Evolutionary conservation across 495 filamentous ascomycete genomes (phyloP).

Genomic region (Penicillium cosmopolitanum): DNA sequence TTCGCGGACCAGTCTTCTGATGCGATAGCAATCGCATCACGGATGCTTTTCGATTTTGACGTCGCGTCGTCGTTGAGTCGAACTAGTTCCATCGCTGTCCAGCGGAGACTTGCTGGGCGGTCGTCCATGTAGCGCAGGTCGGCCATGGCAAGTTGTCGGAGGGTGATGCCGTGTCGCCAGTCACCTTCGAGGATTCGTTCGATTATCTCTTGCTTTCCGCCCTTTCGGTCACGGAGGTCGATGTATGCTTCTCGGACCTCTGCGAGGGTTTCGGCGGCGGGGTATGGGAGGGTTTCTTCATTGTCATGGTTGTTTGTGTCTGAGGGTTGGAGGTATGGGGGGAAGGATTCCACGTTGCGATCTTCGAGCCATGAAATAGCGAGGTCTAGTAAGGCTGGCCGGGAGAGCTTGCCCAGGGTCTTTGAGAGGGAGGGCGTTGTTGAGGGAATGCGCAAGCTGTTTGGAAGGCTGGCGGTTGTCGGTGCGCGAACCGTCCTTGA

Average conservation of each 20-base stretch:
- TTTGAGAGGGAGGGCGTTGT: constrained; percentile 65
- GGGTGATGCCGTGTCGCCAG: constrained; percentile 75
- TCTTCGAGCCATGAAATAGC: constrained; percentile 75
- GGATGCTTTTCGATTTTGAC: constrained; percentile 4
- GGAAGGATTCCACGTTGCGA: constrained; percentile 57
- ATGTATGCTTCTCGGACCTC: constrained; percentile 67
- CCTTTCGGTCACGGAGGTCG: constrained; percentile 58
- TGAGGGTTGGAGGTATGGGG: constrained; percentile 40
- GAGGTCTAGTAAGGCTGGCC: constrained; percentile 68
- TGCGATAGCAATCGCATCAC: neutral
- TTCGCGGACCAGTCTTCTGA: constrained; percentile 45
- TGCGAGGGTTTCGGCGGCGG: constrained; percentile 61
- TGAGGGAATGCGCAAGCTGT: constrained; percentile 63
- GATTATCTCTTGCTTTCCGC: constrained; percentile 72
- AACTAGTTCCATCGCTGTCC: constrained; percentile 69
- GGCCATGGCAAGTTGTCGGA: constrained; percentile 80
- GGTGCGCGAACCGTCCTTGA: constrained; percentile 47
- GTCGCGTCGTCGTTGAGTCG: constrained; percentile 31
- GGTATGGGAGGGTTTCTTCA: constrained; percentile 58
- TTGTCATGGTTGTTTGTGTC: constrained; percentile 31
- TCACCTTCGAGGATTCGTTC: constrained; percentile 80
- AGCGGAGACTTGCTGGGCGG: constrained; percentile 70
- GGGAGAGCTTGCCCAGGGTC: constrained; percentile 68
- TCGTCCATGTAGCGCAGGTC: constrained; percentile 80
- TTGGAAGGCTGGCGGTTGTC: constrained; percentile 54